Evolutionary conservation across 2,329 filamentous ascomycete genomes (phyloP).

Genomic region (Trichoderma asperellum): DNA sequence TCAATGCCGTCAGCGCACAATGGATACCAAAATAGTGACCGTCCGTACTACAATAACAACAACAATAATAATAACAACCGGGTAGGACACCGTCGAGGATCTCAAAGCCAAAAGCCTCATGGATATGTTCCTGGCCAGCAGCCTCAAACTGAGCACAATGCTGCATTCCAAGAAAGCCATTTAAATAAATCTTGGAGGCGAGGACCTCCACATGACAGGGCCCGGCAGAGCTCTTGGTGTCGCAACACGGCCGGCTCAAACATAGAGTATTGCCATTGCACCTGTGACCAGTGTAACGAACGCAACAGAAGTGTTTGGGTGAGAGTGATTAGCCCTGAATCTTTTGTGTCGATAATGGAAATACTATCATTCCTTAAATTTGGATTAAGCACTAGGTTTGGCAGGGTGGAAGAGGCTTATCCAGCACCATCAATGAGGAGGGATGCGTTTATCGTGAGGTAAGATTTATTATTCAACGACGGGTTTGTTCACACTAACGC

Average conservation of each 20-base stretch:
- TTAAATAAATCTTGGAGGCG: slow-evolving; percentile 14
- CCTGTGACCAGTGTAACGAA: slow-evolving; percentile 37
- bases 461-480: slow-evolving; percentile 10
- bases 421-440: slow-evolving; percentile 14
- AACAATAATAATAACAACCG: background rate
- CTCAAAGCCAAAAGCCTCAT: slow-evolving; percentile 18
- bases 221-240: slow-evolving; percentile 29
- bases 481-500: background rate
- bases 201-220: background rate
- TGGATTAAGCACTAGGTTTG: slow-evolving; percentile 38
- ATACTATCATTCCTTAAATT: slow-evolving; percentile 38
- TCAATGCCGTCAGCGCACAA: slow-evolving; percentile 6
- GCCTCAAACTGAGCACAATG: background rate
- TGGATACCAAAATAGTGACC: slow-evolving; percentile 2
- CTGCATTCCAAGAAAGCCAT: background rate
- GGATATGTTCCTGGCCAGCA: slow-evolving; percentile 4
- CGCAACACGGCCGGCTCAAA: slow-evolving; percentile 33
- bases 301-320: slow-evolving; percentile 42
- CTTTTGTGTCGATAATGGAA: slow-evolving; percentile 30
- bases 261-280: slow-evolving; percentile 39
- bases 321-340: slow-evolving; percentile 27
- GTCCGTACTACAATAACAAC: background rate
- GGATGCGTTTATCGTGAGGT: slow-evolving; percentile 39
- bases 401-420: slow-evolving; percentile 39
- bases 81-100: slow-evolving; percentile 15